Conservation (phyloP, 1,139 yeast species). For the Lodderomyces jiufengensis region DNA sequence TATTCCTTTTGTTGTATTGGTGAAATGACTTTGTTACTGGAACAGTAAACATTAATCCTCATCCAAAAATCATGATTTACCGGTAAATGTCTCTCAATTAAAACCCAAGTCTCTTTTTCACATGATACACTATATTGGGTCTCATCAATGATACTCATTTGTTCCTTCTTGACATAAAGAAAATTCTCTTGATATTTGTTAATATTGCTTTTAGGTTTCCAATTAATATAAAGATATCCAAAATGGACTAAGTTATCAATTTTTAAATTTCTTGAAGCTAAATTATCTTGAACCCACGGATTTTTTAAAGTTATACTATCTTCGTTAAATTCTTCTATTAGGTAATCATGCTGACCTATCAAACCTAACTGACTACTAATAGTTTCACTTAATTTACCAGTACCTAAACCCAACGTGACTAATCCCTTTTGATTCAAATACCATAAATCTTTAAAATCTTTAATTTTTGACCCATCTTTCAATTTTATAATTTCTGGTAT, state of each 20-base stretch:
- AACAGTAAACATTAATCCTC: constrained; percentile 28
- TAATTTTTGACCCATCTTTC: constrained; percentile 23
- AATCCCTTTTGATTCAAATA: constrained; percentile 27
- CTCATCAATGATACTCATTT: constrained; percentile 24
- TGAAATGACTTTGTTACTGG: constrained; percentile 24
- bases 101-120: constrained; percentile 43
- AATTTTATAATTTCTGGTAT: constrained; percentile 60
- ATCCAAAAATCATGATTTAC: constrained; percentile 21
- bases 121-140: constrained; percentile 46
- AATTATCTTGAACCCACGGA: constrained; percentile 20
- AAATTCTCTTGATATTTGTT: constrained; percentile 28
- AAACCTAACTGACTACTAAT: constrained; percentile 38
- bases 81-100: constrained; percentile 42
- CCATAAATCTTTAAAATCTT: constrained; percentile 29
- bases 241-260: constrained; percentile 43
- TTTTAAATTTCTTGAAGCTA: constrained; percentile 23
- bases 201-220: constrained; percentile 45
- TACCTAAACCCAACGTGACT: constrained; percentile 63
- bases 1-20: constrained; percentile 26
- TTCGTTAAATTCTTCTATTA: constrained; percentile 22
- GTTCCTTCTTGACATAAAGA: constrained; percentile 19
- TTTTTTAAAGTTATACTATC: constrained; percentile 28
- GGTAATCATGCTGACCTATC: constrained; percentile 68
- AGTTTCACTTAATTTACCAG: constrained; percentile 47
- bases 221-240: constrained; percentile 59